Conservation (phyloP, 257 asterid genomes). For the Salvia hispanica region DNA sequence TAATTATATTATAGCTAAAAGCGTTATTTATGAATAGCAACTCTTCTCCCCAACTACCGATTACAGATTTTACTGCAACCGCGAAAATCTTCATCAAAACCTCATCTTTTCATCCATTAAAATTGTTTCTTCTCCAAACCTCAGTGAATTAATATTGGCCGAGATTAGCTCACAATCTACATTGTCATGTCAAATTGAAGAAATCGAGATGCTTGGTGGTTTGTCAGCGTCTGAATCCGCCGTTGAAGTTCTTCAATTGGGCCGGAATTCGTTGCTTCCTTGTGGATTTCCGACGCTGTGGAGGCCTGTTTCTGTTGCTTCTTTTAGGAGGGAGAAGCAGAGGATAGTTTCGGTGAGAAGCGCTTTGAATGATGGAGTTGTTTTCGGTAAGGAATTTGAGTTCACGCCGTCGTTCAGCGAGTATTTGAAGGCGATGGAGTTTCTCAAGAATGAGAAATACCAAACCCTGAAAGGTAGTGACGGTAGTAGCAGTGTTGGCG, state of each 20-base stretch:
- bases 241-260: slow-evolving; percentile 28
- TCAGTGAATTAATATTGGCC: too few relatives aligned
- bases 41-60: too few relatives aligned
- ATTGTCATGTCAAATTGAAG: slow-evolving; percentile 27
- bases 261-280: slow-evolving; percentile 29
- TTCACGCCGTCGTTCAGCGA: slow-evolving; percentile 81
- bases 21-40: too few relatives aligned
- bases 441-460: slow-evolving; percentile 51
- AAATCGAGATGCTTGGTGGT: slow-evolving; percentile 35
- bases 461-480: slow-evolving; percentile 1
- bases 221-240: slow-evolving; percentile 41
- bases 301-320: slow-evolving; percentile 37
- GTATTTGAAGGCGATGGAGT: slow-evolving; percentile 83
- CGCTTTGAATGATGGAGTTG: slow-evolving; percentile 33
- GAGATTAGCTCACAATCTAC: background rate
- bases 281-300: slow-evolving; percentile 34
- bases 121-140: too few relatives aligned
- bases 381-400: slow-evolving; percentile 56
- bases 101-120: too few relatives aligned
- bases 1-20: too few relatives aligned
- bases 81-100: too few relatives aligned
- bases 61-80: too few relatives aligned
- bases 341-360: slow-evolving; percentile 29
- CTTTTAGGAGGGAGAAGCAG: slow-evolving; percentile 36
- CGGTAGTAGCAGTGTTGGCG: background rate